These are phyloP conservation scores for Cocos nucifera DNA, from an alignment of 176 grass and related monocot species.

Conservation along the genomic window DNA sequence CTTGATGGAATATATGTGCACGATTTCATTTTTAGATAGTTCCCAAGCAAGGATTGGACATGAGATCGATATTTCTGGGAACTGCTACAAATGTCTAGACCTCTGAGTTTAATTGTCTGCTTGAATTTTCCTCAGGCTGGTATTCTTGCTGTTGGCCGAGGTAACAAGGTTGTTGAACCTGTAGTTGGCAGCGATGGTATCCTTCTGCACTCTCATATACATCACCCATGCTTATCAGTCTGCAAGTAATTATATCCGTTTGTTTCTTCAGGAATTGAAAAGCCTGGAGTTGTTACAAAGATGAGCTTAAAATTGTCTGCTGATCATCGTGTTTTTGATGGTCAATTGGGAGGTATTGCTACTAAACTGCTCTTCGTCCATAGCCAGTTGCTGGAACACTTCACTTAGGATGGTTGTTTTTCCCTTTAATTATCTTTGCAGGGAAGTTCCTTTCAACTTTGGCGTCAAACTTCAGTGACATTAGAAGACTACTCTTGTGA, in stretches of 20 bases:
- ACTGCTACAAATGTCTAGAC: constrained; percentile 6
- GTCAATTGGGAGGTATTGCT: constrained; percentile 62
- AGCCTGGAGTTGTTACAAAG: constrained; percentile 57
- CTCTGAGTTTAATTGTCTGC: too few species aligned
- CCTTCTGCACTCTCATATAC: constrained; percentile 10
- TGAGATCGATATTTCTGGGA: neutral
- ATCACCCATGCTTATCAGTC: constrained; percentile 11
- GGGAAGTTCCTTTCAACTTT: constrained; percentile 67
- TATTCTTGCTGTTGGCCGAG: constrained; percentile 84
- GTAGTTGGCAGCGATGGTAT: constrained; percentile 71
- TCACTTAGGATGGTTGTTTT: constrained; percentile 5
- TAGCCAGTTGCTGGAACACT: neutral
- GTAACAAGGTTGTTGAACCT: constrained; percentile 80
- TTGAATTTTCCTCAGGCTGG: constrained; percentile 38
- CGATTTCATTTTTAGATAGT: too few species aligned
- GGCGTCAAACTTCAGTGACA: constrained; percentile 72
- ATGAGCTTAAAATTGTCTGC: constrained; percentile 89
- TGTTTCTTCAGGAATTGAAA: constrained; percentile 57
- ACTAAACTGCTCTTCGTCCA: neutral
- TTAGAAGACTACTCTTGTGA: constrained; percentile 70
- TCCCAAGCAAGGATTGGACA: neutral
- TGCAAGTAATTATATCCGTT: constrained; percentile 1
- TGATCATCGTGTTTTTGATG: constrained; percentile 88
- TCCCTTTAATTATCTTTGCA: constrained; percentile 23
- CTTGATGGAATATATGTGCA: too few species aligned